Conservation (phyloP, 202 grass and related monocot species). For the Brachypodium distachyon region DNA sequence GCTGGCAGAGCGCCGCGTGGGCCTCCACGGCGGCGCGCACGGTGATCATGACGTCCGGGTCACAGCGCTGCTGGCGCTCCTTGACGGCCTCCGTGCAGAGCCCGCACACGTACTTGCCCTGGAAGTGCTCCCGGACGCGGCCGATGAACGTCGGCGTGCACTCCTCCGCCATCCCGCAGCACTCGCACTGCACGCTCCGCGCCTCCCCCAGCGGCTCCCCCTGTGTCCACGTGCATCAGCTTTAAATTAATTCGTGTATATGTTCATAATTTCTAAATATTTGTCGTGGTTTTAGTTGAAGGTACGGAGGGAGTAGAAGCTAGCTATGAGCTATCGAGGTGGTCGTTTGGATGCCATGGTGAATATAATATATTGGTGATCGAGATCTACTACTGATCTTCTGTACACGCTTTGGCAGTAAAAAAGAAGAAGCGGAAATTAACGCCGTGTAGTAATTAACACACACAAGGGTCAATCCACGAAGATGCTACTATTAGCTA, state of each 20-base stretch:
- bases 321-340: too few relatives aligned
- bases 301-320: too few relatives aligned
- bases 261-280: too few relatives aligned
- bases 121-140: constrained; percentile 49
- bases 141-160: constrained; percentile 80
- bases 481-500: neutral
- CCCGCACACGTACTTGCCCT: constrained; percentile 72
- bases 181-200: constrained; percentile 68
- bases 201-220: constrained; percentile 7
- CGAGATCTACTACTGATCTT: too few relatives aligned
- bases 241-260: too few relatives aligned
- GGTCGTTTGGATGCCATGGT: too few relatives aligned
- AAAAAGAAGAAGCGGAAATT: neutral
- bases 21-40: constrained; percentile 47
- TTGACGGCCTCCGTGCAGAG: constrained; percentile 62
- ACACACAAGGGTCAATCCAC: neutral
- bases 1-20: constrained; percentile 54
- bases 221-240: neutral
- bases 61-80: constrained; percentile 50
- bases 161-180: constrained; percentile 69
- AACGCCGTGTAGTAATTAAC: neutral
- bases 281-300: too few relatives aligned
- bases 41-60: constrained; percentile 22
- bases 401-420: neutral
- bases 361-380: too few relatives aligned